Evolutionary conservation across 768 basidiomycete genomes (phyloP).

Genomic region (Suillus bovinus): DNA sequence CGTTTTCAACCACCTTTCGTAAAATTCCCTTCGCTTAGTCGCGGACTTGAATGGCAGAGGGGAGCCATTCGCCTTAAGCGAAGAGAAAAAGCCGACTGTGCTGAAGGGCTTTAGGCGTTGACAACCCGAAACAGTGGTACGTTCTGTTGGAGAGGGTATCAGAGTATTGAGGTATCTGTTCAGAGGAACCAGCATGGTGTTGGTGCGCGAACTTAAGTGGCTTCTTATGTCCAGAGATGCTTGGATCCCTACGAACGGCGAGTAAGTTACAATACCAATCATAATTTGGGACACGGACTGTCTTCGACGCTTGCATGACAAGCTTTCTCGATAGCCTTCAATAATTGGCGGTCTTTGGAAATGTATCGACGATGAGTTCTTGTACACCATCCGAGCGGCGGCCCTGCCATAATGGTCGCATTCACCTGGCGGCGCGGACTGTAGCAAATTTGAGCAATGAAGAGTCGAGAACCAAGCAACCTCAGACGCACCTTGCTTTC

Average conservation of each 20-base stretch:
- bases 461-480: constrained; percentile 18
- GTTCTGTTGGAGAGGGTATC: constrained; percentile 67
- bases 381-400: constrained; percentile 73
- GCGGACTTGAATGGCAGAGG: constrained; percentile 74
- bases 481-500: constrained; percentile 37
- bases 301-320: constrained; percentile 47
- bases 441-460: constrained; percentile 4
- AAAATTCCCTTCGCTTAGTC: constrained; percentile 68
- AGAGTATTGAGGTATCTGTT: constrained; percentile 89
- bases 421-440: constrained; percentile 11
- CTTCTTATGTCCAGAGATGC: constrained; percentile 68
- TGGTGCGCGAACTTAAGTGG: constrained; percentile 86
- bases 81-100: constrained; percentile 65
- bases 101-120: constrained; percentile 72
- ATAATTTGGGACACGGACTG: constrained; percentile 41
- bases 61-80: constrained; percentile 68
- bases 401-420: constrained; percentile 39
- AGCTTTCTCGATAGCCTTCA: constrained; percentile 72
- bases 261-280: constrained; percentile 2
- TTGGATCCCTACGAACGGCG: constrained; percentile 46
- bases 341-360: constrained; percentile 75
- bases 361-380: constrained; percentile 81
- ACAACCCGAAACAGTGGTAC: constrained; percentile 26
- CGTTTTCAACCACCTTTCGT: constrained; percentile 73
- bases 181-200: constrained; percentile 83